phyloP scores from a whole-genome alignment of 2,329 filamentous ascomycete species.

The Ophiostoma pallidulum region DNA sequence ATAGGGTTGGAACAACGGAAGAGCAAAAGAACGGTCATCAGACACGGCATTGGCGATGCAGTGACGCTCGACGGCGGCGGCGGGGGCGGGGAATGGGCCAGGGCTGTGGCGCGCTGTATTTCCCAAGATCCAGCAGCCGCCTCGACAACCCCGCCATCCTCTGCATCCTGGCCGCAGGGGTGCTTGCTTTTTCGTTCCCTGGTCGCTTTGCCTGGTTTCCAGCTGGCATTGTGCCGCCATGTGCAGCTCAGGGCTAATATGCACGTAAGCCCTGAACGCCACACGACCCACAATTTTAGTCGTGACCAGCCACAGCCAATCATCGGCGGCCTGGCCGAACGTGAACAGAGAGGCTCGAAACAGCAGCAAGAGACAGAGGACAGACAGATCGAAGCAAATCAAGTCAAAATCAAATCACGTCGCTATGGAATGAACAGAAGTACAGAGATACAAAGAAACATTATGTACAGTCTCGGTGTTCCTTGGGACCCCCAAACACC shows the following conservation, averaged over 20 bases:
- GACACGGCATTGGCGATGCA: too few species aligned
- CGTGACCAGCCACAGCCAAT: constrained; percentile 2
- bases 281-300: constrained; percentile 8
- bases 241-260: constrained; percentile 11
- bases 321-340: not conserved
- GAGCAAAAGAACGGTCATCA: too few species aligned
- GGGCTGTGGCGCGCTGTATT: too few species aligned
- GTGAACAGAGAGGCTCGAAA: too few species aligned
- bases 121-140: too few species aligned
- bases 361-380: not conserved
- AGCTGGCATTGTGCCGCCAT: not conserved
- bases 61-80: too few species aligned
- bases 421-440: not conserved
- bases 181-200: constrained; percentile 4
- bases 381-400: too few species aligned
- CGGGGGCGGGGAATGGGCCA: too few species aligned
- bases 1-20: too few species aligned
- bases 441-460: constrained; percentile 1
- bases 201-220: not conserved
- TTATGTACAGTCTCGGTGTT: too few species aligned
- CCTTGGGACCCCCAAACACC: too few species aligned
- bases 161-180: constrained; percentile 6
- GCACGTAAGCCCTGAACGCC: constrained; percentile 13
- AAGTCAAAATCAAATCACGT: not conserved
- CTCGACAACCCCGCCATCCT: too few species aligned